Evolutionary conservation across 2,329 filamentous ascomycete genomes (phyloP).

Genomic region (Lojkania enalia): DNA sequence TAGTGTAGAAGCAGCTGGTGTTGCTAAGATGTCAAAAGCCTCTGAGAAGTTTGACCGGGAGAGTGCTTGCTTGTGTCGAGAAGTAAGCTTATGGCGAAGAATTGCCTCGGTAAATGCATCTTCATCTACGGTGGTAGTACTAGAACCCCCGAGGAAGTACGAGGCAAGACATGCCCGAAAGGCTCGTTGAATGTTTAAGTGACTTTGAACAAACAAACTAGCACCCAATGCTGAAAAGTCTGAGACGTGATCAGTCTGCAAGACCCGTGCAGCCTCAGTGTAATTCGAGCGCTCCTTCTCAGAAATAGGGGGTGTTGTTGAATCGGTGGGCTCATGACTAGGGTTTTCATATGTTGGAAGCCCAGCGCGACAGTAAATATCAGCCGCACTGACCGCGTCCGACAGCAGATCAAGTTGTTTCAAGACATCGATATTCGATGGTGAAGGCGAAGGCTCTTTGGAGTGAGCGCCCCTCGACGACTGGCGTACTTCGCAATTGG

Average conservation of each 20-base stretch:
- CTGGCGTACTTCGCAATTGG: constrained; percentile 49
- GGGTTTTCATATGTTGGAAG: constrained; percentile 45
- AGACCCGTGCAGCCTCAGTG: constrained; percentile 56
- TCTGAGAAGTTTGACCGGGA: constrained; percentile 47
- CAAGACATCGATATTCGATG: constrained; percentile 45
- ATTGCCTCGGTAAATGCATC: constrained; percentile 28
- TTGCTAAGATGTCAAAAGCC: constrained; percentile 58
- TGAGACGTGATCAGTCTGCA: constrained; percentile 55
- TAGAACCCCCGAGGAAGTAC: too few species aligned
- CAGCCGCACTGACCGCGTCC: constrained; percentile 66
- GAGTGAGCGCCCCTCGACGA: not conserved
- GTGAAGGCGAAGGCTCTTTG: not conserved
- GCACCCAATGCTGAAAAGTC: constrained; percentile 51
- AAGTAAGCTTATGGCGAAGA: constrained; percentile 30
- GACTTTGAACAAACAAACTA: constrained; percentile 34
- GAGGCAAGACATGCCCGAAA: too few species aligned
- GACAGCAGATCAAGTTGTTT: constrained; percentile 57
- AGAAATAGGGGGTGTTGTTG: constrained; percentile 62
- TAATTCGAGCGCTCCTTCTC: constrained; percentile 59
- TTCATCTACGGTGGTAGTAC: constrained; percentile 5
- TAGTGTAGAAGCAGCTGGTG: constrained; percentile 32
- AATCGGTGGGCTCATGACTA: constrained; percentile 59
- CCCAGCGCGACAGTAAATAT: constrained; percentile 59
- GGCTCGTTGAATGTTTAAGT: constrained; percentile 23
- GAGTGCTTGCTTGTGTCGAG: constrained; percentile 24